Evolutionary conservation across 805 yeast species (phyloP), one percentile per base, ranked within the genome.

Genomic region (Candida saitoana): DNA sequence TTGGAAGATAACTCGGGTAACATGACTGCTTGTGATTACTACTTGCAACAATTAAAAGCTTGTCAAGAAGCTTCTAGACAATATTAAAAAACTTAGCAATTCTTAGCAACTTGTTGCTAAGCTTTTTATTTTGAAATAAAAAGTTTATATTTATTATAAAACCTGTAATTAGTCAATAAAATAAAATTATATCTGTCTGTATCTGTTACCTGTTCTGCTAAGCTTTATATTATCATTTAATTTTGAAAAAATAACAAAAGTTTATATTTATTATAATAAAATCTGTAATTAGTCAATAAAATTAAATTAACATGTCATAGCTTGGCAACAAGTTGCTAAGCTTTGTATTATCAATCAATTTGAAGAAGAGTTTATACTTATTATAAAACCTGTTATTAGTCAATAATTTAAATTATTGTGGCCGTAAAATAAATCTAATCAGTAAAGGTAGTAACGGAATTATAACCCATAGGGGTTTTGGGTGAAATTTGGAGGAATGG

Each of bases 1-100:
- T 74, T 93, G 61, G 93, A 85, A 60, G 96, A 88, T 55, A 88
- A 93, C 71, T 73, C 76, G 52, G 99, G 99, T 55, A 89, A 93
- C 79, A 86, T 87, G 87, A 96, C 90, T 71, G 83, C 86, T 53
- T 93, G 99, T 72, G 97, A 90, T 60, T 93, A 79, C 79, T 93
- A 93, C 71, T 76, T 93, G 70, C 97, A 93, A 72, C 97, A 91
- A 73, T 82, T 93, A 66, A 91, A 87, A 74, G 95, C 97, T 16
- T 93, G 99, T 70, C 97, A 93, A 72, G 88, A 86, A 67, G 96
- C 96, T 55, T 76, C 96, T 42, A 78, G 82, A 51, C 87, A 78
- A 55, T 90, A 86, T 65, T 90, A 80, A 53, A 34, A 25, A 22
- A 22, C 6, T 11, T 6, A 22, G 27, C 6, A 22, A 22, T n/a